phyloP scores from a whole-genome alignment of 2,329 filamentous ascomycete species.

The Fusarium tjaetaba region DNA sequence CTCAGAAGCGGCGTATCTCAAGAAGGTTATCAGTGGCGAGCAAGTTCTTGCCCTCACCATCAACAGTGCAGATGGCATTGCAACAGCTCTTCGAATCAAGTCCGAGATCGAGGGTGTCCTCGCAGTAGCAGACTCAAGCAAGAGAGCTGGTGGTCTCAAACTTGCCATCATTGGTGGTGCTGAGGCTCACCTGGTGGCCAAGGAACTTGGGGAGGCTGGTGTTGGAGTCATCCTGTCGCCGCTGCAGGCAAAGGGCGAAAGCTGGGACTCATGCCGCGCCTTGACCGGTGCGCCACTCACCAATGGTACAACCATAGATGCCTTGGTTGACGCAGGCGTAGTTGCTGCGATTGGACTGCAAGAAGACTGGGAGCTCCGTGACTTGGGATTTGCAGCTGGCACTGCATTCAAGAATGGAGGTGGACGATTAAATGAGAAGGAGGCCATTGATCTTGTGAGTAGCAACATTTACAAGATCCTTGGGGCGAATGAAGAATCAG shows the following conservation, averaged over 20 bases:
- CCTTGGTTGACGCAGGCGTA: slow-evolving; percentile 68
- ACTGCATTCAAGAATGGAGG: slow-evolving; percentile 66
- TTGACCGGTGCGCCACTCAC: slow-evolving; percentile 73
- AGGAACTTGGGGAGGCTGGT: slow-evolving; percentile 64
- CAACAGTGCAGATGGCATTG: slow-evolving; percentile 72
- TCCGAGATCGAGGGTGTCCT: slow-evolving; percentile 60
- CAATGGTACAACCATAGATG: slow-evolving; percentile 70
- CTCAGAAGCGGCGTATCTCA: slow-evolving; percentile 61
- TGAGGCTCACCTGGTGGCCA: slow-evolving; percentile 69
- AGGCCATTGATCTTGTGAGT: slow-evolving; percentile 67
- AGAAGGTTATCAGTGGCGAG: slow-evolving; percentile 63
- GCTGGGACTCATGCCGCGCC: slow-evolving; percentile 71
- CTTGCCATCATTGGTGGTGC: slow-evolving; percentile 70
- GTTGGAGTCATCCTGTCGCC: slow-evolving; percentile 71
- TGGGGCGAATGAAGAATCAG: slow-evolving; percentile 53
- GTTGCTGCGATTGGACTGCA: slow-evolving; percentile 65
- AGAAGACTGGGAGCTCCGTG: slow-evolving; percentile 70
- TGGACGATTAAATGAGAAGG: slow-evolving; percentile 62
- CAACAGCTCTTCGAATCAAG: slow-evolving; percentile 68
- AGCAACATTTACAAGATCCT: slow-evolving; percentile 67
- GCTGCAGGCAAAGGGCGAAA: slow-evolving; percentile 62
- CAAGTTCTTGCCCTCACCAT: slow-evolving; percentile 66
- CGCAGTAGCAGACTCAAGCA: slow-evolving; percentile 2
- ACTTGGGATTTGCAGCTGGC: slow-evolving; percentile 68
- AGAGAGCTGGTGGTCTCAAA: slow-evolving; percentile 51